A percentile compares a stretch with the other conserved stretches of the same genome.
phyloP scores from a whole-genome alignment of 1,284 basidiomycete genomes.

The Fomitopsis schrenkii region DNA sequence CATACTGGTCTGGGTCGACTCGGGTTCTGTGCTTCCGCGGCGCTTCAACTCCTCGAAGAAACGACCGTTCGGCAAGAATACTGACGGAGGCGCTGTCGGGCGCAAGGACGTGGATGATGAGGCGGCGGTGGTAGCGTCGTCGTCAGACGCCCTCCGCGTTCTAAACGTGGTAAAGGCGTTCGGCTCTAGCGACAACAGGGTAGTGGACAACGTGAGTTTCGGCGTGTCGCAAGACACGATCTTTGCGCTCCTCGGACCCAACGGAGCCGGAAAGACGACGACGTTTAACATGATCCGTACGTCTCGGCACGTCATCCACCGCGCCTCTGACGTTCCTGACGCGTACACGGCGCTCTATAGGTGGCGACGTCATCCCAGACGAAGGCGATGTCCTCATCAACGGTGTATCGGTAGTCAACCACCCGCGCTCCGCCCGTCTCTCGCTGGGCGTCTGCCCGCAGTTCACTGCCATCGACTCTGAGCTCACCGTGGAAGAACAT shows the following conservation, averaged over 20 bases:
- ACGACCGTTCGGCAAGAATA: background rate
- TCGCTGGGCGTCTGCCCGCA: slow-evolving; percentile 79
- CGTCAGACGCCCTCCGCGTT: slow-evolving; percentile 58
- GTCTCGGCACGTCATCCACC: slow-evolving; percentile 20
- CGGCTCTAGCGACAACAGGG: slow-evolving; percentile 40
- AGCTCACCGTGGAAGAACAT: slow-evolving; percentile 76
- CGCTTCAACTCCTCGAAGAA: slow-evolving; percentile 9
- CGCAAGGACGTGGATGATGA: slow-evolving; percentile 52
- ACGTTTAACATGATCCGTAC: slow-evolving; percentile 72
- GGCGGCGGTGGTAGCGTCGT: slow-evolving; percentile 42
- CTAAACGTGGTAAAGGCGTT: slow-evolving; percentile 68
- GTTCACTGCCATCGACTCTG: slow-evolving; percentile 77
- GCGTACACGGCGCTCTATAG: slow-evolving; percentile 25
- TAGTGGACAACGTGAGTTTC: slow-evolving; percentile 73
- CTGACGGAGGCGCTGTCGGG: slow-evolving; percentile 4
- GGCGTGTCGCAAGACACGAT: slow-evolving; percentile 61
- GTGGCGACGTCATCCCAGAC: slow-evolving; percentile 60
- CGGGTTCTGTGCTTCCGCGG: slow-evolving; percentile 44
- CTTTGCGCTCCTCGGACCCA: slow-evolving; percentile 75
- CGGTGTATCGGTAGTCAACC: slow-evolving; percentile 55
- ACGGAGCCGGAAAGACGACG: slow-evolving; percentile 81
- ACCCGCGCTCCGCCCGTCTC: slow-evolving; percentile 58
- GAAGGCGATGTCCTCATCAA: slow-evolving; percentile 65
- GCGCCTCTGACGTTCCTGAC: background rate
- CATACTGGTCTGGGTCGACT: slow-evolving; percentile 60